Conservation (phyloP, 163 green algal species). For the Scenedesmus sp. region DNA sequence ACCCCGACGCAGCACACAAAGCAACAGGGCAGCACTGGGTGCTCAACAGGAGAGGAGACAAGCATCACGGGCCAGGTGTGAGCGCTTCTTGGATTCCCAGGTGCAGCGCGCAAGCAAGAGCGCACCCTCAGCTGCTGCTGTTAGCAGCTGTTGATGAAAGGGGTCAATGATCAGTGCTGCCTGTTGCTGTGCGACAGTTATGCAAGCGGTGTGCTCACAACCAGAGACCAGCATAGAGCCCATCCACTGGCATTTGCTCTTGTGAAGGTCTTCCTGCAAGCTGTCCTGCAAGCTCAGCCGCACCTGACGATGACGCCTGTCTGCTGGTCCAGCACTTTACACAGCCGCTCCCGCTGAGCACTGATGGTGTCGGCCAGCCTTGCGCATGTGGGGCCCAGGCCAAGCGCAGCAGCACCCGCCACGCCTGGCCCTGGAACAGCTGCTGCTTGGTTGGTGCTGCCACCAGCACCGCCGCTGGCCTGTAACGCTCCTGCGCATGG, state of each 20-base stretch:
- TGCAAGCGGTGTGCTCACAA: background rate
- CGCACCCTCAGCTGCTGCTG: background rate
- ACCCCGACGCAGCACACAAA: no score
- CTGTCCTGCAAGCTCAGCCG: background rate
- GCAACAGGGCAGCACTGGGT: background rate
- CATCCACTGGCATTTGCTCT: background rate
- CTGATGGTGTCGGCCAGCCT: background rate
- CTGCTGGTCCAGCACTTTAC: background rate
- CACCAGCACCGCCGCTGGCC: background rate
- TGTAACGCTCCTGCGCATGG: no score
- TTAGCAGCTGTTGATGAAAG: background rate
- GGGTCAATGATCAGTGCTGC: background rate
- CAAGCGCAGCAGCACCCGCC: background rate
- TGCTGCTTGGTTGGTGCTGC: background rate
- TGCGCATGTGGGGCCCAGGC: conserved; percentile 3
- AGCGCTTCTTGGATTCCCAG: no score
- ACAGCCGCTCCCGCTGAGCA: conserved; percentile 2
- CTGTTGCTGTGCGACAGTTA: background rate
- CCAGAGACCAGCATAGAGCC: background rate
- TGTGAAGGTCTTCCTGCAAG: background rate
- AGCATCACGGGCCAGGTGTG: no score
- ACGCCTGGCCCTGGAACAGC: background rate
- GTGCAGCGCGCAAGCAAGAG: background rate
- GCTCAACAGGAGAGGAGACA: background rate
- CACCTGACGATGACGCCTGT: conserved; percentile 31